These are phyloP conservation scores for Pseudoturritis turrita DNA, from an alignment of 345 rosid species.

Conservation along the genomic window DNA sequence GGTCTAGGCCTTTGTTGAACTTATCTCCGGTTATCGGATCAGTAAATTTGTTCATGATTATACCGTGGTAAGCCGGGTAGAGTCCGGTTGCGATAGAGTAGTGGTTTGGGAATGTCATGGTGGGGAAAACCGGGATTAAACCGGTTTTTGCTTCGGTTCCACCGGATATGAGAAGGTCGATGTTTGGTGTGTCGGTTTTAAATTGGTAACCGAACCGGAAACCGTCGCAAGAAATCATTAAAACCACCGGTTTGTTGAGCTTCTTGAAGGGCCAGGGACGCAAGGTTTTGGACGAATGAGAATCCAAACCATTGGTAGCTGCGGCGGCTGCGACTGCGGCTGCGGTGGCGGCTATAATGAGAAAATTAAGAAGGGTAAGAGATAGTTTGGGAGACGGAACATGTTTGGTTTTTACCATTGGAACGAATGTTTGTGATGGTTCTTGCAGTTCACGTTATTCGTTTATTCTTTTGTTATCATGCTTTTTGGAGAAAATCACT, in stretches of 20 bases:
- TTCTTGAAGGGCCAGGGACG: conserved; percentile 53
- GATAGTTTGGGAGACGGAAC: conserved; percentile 8
- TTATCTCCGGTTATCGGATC: conserved; percentile 56
- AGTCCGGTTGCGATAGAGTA: conserved; percentile 91
- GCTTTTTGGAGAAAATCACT: background rate
- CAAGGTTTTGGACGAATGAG: background rate
- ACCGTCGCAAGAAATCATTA: conserved; percentile 80
- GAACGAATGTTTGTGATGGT: background rate
- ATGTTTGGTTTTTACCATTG: conserved; percentile 17
- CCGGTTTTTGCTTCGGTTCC: conserved; percentile 88
- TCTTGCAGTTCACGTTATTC: background rate
- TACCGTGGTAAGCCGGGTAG: conserved; percentile 85
- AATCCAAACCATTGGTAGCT: background rate
- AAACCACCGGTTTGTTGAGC: conserved; percentile 56
- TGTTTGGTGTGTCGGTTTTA: conserved; percentile 73
- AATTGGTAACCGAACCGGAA: conserved; percentile 93
- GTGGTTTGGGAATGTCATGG: conserved; percentile 89
- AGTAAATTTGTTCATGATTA: conserved; percentile 54
- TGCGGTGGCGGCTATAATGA: conserved; percentile 46
- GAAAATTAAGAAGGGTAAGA: conserved; percentile 41
- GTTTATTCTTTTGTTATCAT: too few relatives aligned
- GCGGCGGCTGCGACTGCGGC: conserved; percentile 10
- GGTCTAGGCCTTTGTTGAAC: conserved; percentile 62
- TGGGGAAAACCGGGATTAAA: conserved; percentile 83
- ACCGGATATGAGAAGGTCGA: conserved; percentile 58